A percentile compares a stretch with the other conserved stretches of the same genome.
Evolutionary conservation across 768 basidiomycete species (phyloP).

Genomic region (Tulasnella sp.): DNA sequence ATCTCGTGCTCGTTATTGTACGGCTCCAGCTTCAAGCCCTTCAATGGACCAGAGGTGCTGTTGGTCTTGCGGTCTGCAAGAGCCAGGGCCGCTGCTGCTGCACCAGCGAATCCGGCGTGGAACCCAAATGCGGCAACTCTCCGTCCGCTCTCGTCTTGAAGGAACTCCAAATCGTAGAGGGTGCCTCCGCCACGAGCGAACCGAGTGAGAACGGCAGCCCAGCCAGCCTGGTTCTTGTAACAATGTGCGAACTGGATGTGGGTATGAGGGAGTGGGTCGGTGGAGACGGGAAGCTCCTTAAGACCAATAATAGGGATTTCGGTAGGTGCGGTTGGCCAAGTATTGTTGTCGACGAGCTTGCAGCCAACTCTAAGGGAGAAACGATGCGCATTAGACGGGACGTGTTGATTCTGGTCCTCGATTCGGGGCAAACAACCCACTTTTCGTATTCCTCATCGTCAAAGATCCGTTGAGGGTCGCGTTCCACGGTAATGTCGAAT

Average conservation of each 20-base stretch:
- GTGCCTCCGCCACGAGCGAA: conserved; percentile 80
- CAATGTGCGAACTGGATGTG: conserved; percentile 99
- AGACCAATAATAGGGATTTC: conserved; percentile 83
- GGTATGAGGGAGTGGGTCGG: conserved; percentile 80
- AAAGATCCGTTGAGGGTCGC: conserved; percentile 92
- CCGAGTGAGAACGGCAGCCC: conserved; percentile 78
- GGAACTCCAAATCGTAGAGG: conserved; percentile 93
- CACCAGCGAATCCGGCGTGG: conserved; percentile 97
- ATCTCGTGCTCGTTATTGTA: conserved; percentile 81
- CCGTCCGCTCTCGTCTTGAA: conserved; percentile 75
- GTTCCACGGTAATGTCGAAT: conserved; percentile 87
- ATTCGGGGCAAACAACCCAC: conserved; percentile 48
- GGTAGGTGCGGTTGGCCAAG: conserved; percentile 79
- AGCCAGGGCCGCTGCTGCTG: conserved; percentile 69
- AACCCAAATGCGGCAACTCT: conserved; percentile 98
- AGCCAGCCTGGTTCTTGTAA: conserved; percentile 93
- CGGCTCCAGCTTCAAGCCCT: conserved; percentile 54
- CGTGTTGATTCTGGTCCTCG: not conserved
- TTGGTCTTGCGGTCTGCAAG: conserved; percentile 57
- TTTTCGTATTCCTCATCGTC: conserved; percentile 87
- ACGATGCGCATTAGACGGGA: not conserved
- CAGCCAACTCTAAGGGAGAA: conserved; percentile 72
- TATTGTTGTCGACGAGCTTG: conserved; percentile 76
- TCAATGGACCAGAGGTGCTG: conserved; percentile 49
- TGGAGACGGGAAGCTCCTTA: conserved; percentile 88